These are phyloP conservation scores for Citrus cavaleriei DNA, from an alignment of 345 rosid genomes.

Conservation along the genomic window DNA sequence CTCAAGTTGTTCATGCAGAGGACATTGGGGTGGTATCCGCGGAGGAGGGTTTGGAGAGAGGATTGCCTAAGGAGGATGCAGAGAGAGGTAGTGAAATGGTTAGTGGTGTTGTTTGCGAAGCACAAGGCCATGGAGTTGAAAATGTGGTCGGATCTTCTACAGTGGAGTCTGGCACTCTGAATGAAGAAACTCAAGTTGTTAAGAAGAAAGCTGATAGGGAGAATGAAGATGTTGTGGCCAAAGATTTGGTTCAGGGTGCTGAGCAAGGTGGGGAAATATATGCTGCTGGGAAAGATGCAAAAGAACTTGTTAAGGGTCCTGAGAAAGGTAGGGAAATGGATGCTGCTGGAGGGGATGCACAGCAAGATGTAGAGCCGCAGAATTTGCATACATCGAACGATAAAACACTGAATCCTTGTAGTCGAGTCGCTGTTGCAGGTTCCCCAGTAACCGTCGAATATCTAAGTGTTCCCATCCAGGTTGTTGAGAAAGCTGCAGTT, in stretches of 20 bases:
- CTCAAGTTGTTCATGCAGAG: slow-evolving; percentile 1
- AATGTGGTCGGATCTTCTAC: slow-evolving; percentile 17
- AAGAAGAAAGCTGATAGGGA: background rate
- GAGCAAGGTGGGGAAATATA: slow-evolving; percentile 8
- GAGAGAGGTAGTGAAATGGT: slow-evolving; percentile 9
- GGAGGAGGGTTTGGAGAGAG: slow-evolving; percentile 9
- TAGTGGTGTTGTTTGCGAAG: slow-evolving; percentile 2
- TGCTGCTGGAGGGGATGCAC: slow-evolving; percentile 10
- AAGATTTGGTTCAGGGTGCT: background rate
- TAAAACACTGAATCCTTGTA: slow-evolving; percentile 6
- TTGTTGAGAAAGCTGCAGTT: slow-evolving; percentile 4
- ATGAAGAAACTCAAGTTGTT: slow-evolving; percentile 3
- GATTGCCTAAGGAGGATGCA: background rate
- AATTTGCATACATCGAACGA: background rate
- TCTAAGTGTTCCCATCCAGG: background rate
- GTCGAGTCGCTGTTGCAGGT: background rate
- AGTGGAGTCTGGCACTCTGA: background rate
- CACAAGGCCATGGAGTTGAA: slow-evolving; percentile 12
- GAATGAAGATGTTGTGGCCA: background rate
- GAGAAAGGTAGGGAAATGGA: slow-evolving; percentile 9
- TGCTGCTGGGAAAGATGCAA: slow-evolving; percentile 12
- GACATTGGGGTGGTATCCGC: background rate
- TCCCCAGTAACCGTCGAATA: slow-evolving; percentile 6
- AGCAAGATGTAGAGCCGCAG: slow-evolving; percentile 1
- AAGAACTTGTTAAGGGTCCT: background rate